Percentiles rank a stretch among this genome's conserved stretches.
phyloP scores from a whole-genome alignment of 108 stramenopile genomes.

The Cyclotella distinguenda region DNA sequence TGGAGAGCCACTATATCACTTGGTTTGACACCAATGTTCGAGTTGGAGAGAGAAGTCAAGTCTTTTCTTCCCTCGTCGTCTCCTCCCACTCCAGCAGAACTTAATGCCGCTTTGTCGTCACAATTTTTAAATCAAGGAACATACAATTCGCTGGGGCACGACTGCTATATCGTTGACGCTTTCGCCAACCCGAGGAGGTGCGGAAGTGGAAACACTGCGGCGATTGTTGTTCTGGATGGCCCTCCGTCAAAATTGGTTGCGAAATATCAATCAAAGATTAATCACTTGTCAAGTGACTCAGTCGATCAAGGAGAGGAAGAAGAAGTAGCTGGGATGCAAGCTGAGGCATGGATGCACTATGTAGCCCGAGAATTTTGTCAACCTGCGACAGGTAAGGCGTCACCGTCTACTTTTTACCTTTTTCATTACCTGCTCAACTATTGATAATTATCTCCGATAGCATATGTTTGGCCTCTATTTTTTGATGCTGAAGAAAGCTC shows the following conservation, averaged over 20 bases:
- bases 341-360: conserved; percentile 76
- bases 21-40: conserved; percentile 75
- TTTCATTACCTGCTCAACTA: neutral
- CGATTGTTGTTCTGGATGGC: conserved; percentile 82
- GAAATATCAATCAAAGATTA: neutral
- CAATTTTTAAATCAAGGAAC: conserved; percentile 7
- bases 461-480: conserved; percentile 6
- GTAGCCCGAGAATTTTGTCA: conserved; percentile 94
- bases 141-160: conserved; percentile 17
- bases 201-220: conserved; percentile 94
- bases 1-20: conserved; percentile 56
- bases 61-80: neutral
- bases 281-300: conserved; percentile 8
- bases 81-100: conserved; percentile 1
- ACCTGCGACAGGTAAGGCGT: conserved; percentile 68
- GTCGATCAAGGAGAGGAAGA: conserved; percentile 34
- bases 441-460: neutral
- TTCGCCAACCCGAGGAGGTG: conserved; percentile 63
- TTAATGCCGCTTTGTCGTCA: neutral
- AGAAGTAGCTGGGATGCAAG: conserved; percentile 18
- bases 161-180: conserved; percentile 80
- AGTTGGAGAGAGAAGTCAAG: conserved; percentile 56
- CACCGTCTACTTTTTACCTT: neutral
- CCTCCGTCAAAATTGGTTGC: conserved; percentile 4
- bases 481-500: neutral